These are phyloP conservation scores for Alternaria sp. DNA, from an alignment of 2,329 filamentous ascomycete genomes.

Conservation along the genomic window DNA sequence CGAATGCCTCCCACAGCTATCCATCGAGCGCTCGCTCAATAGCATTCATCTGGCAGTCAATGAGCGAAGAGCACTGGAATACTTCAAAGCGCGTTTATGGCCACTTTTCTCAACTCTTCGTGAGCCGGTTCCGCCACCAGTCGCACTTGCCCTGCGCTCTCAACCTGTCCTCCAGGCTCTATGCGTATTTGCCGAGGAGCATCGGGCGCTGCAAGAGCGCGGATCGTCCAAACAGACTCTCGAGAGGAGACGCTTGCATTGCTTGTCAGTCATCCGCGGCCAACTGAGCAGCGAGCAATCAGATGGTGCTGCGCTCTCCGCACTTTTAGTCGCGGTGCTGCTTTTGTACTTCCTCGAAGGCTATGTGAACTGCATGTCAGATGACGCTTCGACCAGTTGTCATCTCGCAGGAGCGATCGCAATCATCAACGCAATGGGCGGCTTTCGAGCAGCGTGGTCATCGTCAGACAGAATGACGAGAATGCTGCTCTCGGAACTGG, in stretches of 20 bases:
- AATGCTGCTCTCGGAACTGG: slow-evolving; percentile 22
- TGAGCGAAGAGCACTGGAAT: slow-evolving; percentile 20
- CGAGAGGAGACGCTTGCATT: slow-evolving; percentile 8
- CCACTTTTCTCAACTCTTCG: slow-evolving; percentile 17
- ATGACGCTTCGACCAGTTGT: slow-evolving; percentile 19
- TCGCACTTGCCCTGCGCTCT: slow-evolving; percentile 15
- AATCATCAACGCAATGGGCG: slow-evolving; percentile 77
- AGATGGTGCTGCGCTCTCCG: slow-evolving; percentile 8
- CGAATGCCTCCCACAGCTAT: slow-evolving; percentile 1
- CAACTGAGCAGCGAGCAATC: slow-evolving; percentile 8
- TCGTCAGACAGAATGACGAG: slow-evolving; percentile 11
- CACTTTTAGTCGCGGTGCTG: slow-evolving; percentile 19
- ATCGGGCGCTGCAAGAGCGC: slow-evolving; percentile 16
- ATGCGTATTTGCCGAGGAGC: slow-evolving; percentile 19
- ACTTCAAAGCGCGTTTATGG: slow-evolving; percentile 21
- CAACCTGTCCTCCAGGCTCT: slow-evolving; percentile 19
- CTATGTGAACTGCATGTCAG: slow-evolving; percentile 17
- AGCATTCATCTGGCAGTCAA: slow-evolving; percentile 10
- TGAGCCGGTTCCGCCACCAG: slow-evolving; percentile 15
- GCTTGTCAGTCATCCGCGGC: slow-evolving; percentile 14
- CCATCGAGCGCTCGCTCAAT: background rate
- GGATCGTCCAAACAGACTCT: slow-evolving; percentile 8
- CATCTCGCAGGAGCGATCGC: slow-evolving; percentile 62
- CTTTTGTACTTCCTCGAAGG: slow-evolving; percentile 23
- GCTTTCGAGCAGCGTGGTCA: slow-evolving; percentile 39